Evolutionary conservation across 441 rosid species (phyloP), one percentile per base, ranked within the genome.

Genomic region (Jatropha multifida): DNA sequence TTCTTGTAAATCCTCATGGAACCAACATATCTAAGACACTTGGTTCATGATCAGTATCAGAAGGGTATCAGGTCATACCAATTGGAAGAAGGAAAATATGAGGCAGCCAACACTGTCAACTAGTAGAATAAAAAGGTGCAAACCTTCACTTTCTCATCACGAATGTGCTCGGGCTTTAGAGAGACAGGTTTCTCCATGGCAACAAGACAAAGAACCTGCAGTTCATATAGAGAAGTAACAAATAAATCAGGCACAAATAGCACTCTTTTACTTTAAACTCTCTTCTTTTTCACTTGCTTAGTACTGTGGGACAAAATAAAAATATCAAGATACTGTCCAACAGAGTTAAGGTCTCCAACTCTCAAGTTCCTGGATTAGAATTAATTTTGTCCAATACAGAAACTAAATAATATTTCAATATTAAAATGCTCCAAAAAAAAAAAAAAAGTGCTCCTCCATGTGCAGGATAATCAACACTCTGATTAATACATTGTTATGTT

Each of bases 91-190:
- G 32, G 32, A 58, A 38, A 44, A 60, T 61, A 75, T 59, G 62
- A 69, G 38, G 13, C 59, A 44, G 32, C n/a, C 27, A 51, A 58
- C n/a, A 58, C 61, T 73, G 76, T 52, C 60, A 49, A 61, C 72
- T 66, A 55, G 76, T 14, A 38, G 56, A 13, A 41, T 56, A 27
- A 68, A 55, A 69, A 59, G 68, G 74, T 37, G 66, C 73, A 41
- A 76, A 92, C 99, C 97, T 96, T 96, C 86, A 96, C 98, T 92
- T 96, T 96, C 88, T 94, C 98, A 85, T 96, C 98, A 8, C 99
- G 94, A 65, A 96, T 92, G 83, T 92, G 94, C 89, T 96, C 98
- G 9, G 98, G 98, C 80, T 88, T 92, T 76, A 94, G 93, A 77
- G 98, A 96, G 75, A 96, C 74, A 0, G 99, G 99, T 86, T 92